Base-by-base conservation (phyloP, 805 yeast genomes). In the Barnettozyma wickerhamii region DNA sequence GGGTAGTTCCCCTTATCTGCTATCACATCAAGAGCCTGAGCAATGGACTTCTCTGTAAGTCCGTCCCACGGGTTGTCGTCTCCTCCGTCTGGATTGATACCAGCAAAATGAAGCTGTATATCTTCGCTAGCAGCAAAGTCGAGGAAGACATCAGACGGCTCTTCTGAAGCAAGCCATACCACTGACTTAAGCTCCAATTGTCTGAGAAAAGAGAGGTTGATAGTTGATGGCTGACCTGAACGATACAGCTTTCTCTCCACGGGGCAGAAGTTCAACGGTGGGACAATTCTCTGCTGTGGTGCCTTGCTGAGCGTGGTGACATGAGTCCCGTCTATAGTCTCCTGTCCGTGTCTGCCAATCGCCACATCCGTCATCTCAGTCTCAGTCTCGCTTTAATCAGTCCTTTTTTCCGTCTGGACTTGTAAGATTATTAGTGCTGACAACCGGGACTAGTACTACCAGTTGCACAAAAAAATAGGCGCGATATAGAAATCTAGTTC, bases 41-140 rank as follows among this genome's bases (percentile, higher is more conserved):
- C 75, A 39, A 91, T 88, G 18, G 95, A 78, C 31, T 77, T 72
- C 56, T 89, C 96, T 15, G 89, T 85, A 27, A 91, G 69, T 10
- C 95, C 91, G 62, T 93, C 98, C 99, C 99, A 91, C 2, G 98
- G 96, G 55, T 90, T 89, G 48, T 72, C 77, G 49, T 73, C 78
- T 17, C 88, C 77, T 47, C 83, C 79, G 51, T 89, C 95, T 20
- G 87, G 83, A 40, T 81, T 77, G 38, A 84, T 74, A 2, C 95
- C 95, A 29, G 87, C 82, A 60, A 87, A 93, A 60, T 85, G 91
- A 34, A 93, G 69, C 46, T 75, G 74, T 46, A 93, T 88, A 43
- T 77, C 74, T 51, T 82, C 72, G 18, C 71, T 75, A 45, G 82
- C 86, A 34, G 90, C 85, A 60, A 86, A 93, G 53, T 82, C 90